Percentiles rank a stretch among this genome's conserved stretches.
phyloP scores from a whole-genome alignment of 2,329 filamentous ascomycete genomes.

The Septoria linicola region DNA sequence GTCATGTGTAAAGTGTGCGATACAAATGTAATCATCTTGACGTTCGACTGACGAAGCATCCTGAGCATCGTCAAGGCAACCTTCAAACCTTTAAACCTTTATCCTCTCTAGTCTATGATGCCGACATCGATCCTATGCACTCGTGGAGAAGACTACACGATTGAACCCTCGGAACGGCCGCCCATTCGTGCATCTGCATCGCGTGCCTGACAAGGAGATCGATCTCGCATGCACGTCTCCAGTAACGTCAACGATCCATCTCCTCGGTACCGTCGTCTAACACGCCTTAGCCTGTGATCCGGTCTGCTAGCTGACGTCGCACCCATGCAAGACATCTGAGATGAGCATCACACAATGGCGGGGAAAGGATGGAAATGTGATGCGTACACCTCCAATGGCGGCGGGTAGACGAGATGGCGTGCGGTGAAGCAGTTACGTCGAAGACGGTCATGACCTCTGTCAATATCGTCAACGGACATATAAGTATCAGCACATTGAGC shows the following conservation, averaged over 20 bases:
- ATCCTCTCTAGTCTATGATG: slow-evolving; percentile 1
- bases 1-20: neutral
- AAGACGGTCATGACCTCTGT: slow-evolving; percentile 6
- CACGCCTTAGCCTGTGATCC: neutral
- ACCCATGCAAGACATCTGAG: neutral
- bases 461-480: neutral
- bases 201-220: slow-evolving; percentile 3
- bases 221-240: slow-evolving; percentile 4
- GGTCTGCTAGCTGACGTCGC: neutral
- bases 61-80: neutral
- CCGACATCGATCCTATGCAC: neutral
- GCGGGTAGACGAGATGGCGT: neutral
- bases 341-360: neutral
- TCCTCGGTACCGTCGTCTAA: slow-evolving; percentile 5
- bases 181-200: slow-evolving; percentile 12
- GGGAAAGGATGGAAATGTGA: slow-evolving; percentile 3
- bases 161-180: neutral
- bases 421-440: slow-evolving; percentile 9
- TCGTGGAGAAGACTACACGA: slow-evolving; percentile 7
- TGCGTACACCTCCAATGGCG: slow-evolving; percentile 1
- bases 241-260: slow-evolving; percentile 1
- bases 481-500: slow-evolving; percentile 11
- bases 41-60: neutral
- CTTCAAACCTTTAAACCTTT: neutral
- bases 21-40: slow-evolving; percentile 12